These are phyloP conservation scores for Porphyra umbilicalis DNA, from an alignment of 31 red algal genomes.

Conservation along the genomic window DNA sequence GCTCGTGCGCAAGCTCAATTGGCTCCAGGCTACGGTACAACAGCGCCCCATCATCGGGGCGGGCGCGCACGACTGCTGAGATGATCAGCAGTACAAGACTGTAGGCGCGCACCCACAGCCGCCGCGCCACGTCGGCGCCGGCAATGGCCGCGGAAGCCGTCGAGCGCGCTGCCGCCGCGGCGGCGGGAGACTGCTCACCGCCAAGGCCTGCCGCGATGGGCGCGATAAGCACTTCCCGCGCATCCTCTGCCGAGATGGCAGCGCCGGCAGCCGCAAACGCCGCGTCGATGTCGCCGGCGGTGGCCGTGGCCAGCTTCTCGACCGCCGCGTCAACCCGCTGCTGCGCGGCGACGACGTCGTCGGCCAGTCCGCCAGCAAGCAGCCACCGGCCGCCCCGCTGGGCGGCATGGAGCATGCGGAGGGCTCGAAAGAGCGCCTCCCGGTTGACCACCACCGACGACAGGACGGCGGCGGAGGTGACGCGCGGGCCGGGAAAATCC, in stretches of 20 bases:
- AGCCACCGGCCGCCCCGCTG: conserved; percentile 90
- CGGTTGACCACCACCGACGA: conserved; percentile 7
- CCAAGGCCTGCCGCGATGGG: conserved; percentile 51
- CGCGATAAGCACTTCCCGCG: conserved; percentile 29
- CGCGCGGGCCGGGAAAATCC: not conserved
- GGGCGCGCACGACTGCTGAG: conserved; percentile 16
- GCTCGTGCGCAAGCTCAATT: conserved; percentile 83
- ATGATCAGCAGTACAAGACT: conserved; percentile 47
- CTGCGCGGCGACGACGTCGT: not conserved
- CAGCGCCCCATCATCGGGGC: conserved; percentile 73
- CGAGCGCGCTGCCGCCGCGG: not conserved
- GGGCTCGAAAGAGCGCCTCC: conserved; percentile 69
- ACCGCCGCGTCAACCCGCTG: not conserved
- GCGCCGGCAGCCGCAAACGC: conserved; percentile 1
- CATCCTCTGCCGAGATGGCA: conserved; percentile 31
- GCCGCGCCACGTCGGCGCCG: conserved; percentile 24
- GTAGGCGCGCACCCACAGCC: conserved; percentile 57
- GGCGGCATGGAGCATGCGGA: conserved; percentile 72
- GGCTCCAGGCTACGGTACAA: conserved; percentile 80
- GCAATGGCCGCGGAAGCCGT: not conserved
- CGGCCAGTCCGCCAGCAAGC: conserved; percentile 25
- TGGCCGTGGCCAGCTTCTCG: not conserved
- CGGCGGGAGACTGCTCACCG: conserved; percentile 23
- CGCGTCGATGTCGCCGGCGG: not conserved
- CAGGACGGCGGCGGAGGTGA: not conserved